Evolutionary conservation across 2,329 filamentous ascomycete species (phyloP).

Genomic region (Claviceps sp.): DNA sequence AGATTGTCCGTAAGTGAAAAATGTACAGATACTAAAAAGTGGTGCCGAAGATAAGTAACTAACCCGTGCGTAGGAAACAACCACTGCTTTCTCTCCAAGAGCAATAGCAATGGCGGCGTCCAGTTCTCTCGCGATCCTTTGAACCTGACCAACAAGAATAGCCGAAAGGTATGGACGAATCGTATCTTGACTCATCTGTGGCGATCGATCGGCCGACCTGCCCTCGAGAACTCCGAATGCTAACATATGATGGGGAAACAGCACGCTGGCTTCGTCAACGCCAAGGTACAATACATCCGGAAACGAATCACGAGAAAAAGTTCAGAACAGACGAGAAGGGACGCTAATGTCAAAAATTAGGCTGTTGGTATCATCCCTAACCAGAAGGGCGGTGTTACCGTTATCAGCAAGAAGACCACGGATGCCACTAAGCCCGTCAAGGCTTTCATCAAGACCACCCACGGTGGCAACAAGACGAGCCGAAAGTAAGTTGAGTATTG

Average conservation of each 20-base stretch:
- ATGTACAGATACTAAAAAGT: background rate
- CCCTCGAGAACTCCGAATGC: conserved; percentile 8
- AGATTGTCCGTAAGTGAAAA: conserved; percentile 80
- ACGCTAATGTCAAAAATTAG: conserved; percentile 29
- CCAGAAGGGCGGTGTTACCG: conserved; percentile 66
- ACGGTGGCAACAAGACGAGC: conserved; percentile 57
- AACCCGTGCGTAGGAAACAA: conserved; percentile 48
- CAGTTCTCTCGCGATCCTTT: conserved; percentile 91
- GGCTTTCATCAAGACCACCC: conserved; percentile 50
- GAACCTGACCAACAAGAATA: conserved; percentile 86
- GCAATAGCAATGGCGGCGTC: conserved; percentile 62
- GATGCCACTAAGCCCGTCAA: conserved; percentile 61
- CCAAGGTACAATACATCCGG: conserved; percentile 51
- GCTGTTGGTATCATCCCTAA: conserved; percentile 67
- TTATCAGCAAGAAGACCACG: conserved; percentile 74
- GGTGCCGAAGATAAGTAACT: background rate
- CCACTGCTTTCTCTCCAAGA: conserved; percentile 89
- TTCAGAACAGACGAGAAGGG: conserved; percentile 1
- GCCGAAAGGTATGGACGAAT: conserved; percentile 57
- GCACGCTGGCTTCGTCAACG: conserved; percentile 88
- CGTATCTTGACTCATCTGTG: background rate
- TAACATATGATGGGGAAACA: conserved; percentile 28
- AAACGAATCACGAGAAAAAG: background rate
- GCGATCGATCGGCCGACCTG: background rate
- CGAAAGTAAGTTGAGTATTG: conserved; percentile 43